Evolutionary conservation across 495 filamentous ascomycete genomes (phyloP).

Genomic region (Penicillium flavigenum): DNA sequence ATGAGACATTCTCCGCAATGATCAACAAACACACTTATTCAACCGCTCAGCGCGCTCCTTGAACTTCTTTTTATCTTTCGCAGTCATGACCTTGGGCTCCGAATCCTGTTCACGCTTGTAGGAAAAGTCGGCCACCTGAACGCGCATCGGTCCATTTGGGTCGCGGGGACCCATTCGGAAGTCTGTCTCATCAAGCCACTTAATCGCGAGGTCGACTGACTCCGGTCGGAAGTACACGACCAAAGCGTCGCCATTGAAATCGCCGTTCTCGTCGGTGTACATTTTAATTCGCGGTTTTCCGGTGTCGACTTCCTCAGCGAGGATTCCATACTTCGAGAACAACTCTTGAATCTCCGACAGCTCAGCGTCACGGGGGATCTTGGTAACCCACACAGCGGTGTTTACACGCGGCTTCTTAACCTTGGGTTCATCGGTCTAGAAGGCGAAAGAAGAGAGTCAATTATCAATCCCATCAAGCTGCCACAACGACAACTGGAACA

Average conservation of each 20-base stretch:
- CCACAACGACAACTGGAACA: constrained; percentile 2
- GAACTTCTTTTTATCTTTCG: constrained; percentile 73
- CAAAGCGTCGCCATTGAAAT: constrained; percentile 89
- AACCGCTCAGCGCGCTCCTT: constrained; percentile 85
- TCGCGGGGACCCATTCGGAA: constrained; percentile 64
- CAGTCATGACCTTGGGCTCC: constrained; percentile 52
- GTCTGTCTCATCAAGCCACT: constrained; percentile 86
- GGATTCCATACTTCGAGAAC: constrained; percentile 88
- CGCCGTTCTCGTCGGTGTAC: constrained; percentile 77
- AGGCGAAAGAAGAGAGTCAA: constrained; percentile 1
- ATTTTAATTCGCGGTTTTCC: constrained; percentile 87
- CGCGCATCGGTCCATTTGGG: constrained; percentile 65
- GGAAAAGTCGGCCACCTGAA: constrained; percentile 80
- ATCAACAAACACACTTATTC: constrained; percentile 53
- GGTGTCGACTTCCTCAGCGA: constrained; percentile 89
- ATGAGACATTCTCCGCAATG: background rate
- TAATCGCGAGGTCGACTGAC: constrained; percentile 83
- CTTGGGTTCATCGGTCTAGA: constrained; percentile 48
- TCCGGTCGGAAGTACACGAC: constrained; percentile 93
- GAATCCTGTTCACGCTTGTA: constrained; percentile 74
- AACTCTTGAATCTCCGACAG: constrained; percentile 76
- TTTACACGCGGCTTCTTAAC: constrained; percentile 69
- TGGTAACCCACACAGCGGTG: constrained; percentile 86
- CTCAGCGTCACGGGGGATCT: constrained; percentile 73
- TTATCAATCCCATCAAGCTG: background rate